These are phyloP conservation scores for Ganoderma boninense DNA, from an alignment of 1,284 basidiomycete genomes.

Conservation along the genomic window DNA sequence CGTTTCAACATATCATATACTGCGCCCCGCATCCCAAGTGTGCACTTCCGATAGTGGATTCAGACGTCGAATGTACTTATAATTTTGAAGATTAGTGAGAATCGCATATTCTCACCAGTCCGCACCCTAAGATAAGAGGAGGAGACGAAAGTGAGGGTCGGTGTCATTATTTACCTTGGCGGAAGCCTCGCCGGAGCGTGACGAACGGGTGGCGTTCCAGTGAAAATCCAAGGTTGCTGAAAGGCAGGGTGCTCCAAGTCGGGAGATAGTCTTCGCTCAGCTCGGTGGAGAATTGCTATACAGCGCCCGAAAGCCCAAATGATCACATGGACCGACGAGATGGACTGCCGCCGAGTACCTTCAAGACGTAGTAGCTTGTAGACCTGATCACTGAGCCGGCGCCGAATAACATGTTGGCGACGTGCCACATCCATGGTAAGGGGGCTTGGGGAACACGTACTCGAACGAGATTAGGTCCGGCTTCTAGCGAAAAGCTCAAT, in stretches of 20 bases:
- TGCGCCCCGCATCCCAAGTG: too few species aligned
- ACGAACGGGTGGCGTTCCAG: conserved; percentile 61
- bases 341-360: conserved; percentile 47
- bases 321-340: background rate
- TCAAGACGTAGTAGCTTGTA: conserved; percentile 73
- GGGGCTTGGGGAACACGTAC: conserved; percentile 47
- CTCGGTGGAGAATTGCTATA: conserved; percentile 67
- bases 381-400: conserved; percentile 62
- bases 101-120: too few species aligned
- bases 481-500: conserved; percentile 46
- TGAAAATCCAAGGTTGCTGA: too few species aligned
- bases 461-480: conserved; percentile 75
- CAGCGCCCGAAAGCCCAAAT: background rate
- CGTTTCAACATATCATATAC: too few species aligned
- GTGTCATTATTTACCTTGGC: conserved; percentile 57
- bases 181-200: conserved; percentile 50
- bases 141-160: background rate
- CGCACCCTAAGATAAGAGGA: too few species aligned
- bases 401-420: conserved; percentile 43
- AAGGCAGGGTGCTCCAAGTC: too few species aligned
- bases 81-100: too few species aligned
- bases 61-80: too few species aligned
- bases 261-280: conserved; percentile 68
- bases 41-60: too few species aligned
- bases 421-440: background rate